Evolutionary conservation across 306 rosid species (phyloP).

Genomic region (Alnus rubra): DNA sequence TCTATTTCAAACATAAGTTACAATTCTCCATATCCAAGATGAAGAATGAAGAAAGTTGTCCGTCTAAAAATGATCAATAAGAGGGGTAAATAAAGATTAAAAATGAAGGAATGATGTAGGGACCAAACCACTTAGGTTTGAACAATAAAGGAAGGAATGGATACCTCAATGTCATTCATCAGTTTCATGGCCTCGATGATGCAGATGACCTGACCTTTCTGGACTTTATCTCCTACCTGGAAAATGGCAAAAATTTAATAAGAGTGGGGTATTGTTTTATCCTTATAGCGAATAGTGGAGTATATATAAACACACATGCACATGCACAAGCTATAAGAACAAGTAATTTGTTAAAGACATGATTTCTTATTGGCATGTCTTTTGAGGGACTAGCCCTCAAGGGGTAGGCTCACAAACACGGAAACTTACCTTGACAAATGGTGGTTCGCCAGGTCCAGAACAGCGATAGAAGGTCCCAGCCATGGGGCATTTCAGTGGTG

Average conservation of each 20-base stretch:
- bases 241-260: constrained; percentile 19
- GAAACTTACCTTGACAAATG: constrained; percentile 74
- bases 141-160: constrained; percentile 21
- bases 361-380: constrained; percentile 1
- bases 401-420: background rate
- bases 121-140: background rate
- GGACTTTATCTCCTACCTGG: constrained; percentile 94
- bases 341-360: constrained; percentile 2
- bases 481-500: constrained; percentile 82
- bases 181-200: constrained; percentile 96
- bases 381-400: constrained; percentile 6
- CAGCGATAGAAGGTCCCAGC: constrained; percentile 89
- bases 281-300: background rate
- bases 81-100: background rate
- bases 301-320: background rate
- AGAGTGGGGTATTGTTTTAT: background rate
- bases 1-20: background rate
- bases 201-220: constrained; percentile 87
- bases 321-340: background rate
- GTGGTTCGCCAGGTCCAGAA: constrained; percentile 82
- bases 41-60: background rate
- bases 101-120: background rate
- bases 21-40: background rate
- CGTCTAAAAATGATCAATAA: background rate
- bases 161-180: constrained; percentile 96